Conservation (phyloP, 352 stramenopile species). For the Pythium myriotylum region DNA sequence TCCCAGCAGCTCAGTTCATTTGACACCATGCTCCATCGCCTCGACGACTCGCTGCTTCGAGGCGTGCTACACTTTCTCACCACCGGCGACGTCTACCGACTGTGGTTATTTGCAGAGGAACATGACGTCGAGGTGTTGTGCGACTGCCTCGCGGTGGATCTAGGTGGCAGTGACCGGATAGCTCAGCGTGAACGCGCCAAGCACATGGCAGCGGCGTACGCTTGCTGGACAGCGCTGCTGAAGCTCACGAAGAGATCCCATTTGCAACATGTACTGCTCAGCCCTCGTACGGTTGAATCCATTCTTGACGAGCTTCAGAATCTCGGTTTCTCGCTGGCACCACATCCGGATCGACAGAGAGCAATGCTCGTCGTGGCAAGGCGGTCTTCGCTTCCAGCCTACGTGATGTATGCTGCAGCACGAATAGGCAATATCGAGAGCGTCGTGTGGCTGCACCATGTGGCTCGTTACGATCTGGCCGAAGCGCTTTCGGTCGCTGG, state of each 20-base stretch:
- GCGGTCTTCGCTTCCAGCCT: neutral
- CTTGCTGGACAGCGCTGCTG: conserved; percentile 7
- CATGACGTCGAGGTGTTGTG: neutral
- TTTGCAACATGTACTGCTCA: neutral
- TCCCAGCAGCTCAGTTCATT: no score
- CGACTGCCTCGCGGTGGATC: neutral
- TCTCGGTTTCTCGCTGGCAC: neutral
- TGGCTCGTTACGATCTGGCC: conserved; percentile 1
- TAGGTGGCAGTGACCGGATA: no score
- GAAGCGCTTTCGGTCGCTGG: neutral
- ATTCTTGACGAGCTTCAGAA: neutral
- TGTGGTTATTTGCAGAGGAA: conserved; percentile 4
- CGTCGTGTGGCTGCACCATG: conserved; percentile 12
- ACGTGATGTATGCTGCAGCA: conserved; percentile 8
- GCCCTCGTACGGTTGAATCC: neutral
- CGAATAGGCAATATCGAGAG: conserved; percentile 5
- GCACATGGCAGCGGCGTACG: neutral
- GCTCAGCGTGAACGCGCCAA: neutral
- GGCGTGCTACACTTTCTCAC: neutral
- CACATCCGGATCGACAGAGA: neutral
- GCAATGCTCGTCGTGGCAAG: neutral
- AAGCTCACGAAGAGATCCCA: neutral
- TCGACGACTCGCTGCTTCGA: conserved; percentile 2
- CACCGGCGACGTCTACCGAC: conserved; percentile 7
- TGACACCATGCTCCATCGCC: no score